Percentiles rank a stretch among this genome's conserved stretches.
Evolutionary conservation across 345 rosid genomes (phyloP).

Genomic region (Isatis tinctoria): DNA sequence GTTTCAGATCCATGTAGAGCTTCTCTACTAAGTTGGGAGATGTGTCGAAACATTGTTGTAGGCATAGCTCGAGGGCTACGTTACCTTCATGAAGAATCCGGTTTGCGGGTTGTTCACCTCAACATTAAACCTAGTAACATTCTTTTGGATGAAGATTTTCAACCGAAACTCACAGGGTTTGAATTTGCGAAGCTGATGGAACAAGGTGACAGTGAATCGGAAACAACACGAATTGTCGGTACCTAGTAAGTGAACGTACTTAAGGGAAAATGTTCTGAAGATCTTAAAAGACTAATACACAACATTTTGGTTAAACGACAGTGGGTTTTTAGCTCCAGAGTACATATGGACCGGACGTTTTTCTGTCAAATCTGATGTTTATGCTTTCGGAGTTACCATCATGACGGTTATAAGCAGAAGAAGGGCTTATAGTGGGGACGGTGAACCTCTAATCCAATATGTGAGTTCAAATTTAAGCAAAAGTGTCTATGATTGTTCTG

Average conservation of each 20-base stretch:
- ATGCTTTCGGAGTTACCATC: slow-evolving; percentile 25
- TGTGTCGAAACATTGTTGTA: slow-evolving; percentile 11
- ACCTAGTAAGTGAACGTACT: no score
- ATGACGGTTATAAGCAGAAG: slow-evolving; percentile 15
- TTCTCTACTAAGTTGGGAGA: slow-evolving; percentile 23
- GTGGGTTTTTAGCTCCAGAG: no score
- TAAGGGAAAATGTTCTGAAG: background rate
- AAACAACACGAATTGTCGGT: no score
- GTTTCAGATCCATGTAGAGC: slow-evolving; percentile 3
- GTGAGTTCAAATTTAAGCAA: slow-evolving; percentile 9
- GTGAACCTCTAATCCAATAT: background rate
- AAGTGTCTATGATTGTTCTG: background rate
- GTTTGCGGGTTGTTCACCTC: slow-evolving; percentile 3
- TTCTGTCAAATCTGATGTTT: slow-evolving; percentile 19
- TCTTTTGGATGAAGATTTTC: slow-evolving; percentile 11
- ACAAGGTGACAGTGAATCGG: no score
- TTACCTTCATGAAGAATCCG: slow-evolving; percentile 24
- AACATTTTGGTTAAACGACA: no score
- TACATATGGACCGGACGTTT: no score
- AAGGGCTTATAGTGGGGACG: background rate
- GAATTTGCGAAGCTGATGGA: background rate
- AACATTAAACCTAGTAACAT: slow-evolving; percentile 14
- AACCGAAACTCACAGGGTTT: slow-evolving; percentile 21
- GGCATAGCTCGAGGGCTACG: slow-evolving; percentile 28
- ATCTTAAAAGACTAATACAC: background rate